Evolutionary conservation across 2,329 filamentous ascomycete species (phyloP), one percentile per base, ranked within the genome.

Genomic region (Cladosporium velox): DNA sequence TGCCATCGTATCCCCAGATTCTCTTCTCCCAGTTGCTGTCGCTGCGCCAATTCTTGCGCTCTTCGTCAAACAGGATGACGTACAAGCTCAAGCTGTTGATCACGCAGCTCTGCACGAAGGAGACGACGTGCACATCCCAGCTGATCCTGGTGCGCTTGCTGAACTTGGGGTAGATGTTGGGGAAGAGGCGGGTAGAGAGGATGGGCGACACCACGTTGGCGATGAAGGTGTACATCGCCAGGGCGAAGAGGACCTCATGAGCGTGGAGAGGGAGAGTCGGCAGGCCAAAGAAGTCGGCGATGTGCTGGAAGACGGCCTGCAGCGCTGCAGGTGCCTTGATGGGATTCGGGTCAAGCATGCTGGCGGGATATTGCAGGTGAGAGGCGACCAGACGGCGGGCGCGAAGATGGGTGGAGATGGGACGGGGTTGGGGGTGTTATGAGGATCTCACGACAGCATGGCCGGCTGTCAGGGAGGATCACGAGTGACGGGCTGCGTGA

Each of bases 121-220:
- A 93, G 35, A 95, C 91, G 65, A 94, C 88, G 76, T 94, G 92
- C 28, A 92, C 89, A 77, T 96, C 88, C 92, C 92, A 95, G 82
- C 91, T 95, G 68, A 92, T 82, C 75, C 85, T 86, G 65, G 90
- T 91, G 65, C 85, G 84, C 30, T 82, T 79, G 59, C 87, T 86
- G 71, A 92, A 84, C 58, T 79, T 78, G 35, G 81, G 76, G 79
- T 95, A 95, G 71, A 86, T 83, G 55, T 82, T 75, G 21, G 90
- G 87, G 69, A 90, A 88, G 67, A 92, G 76, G 65, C 81, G 74
- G 55, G 79, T 82, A 38, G 90, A 93, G 41, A 93, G 64, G 49
- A 82, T 74, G 7, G 92, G 92, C 61, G 91, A 90, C 68, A 93
- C 73, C 67, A 87, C 84, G 70, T 82, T 81, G 77, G 88, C 87